phyloP scores from a whole-genome alignment of 306 rosid genomes.

The Acacia acuminata region DNA sequence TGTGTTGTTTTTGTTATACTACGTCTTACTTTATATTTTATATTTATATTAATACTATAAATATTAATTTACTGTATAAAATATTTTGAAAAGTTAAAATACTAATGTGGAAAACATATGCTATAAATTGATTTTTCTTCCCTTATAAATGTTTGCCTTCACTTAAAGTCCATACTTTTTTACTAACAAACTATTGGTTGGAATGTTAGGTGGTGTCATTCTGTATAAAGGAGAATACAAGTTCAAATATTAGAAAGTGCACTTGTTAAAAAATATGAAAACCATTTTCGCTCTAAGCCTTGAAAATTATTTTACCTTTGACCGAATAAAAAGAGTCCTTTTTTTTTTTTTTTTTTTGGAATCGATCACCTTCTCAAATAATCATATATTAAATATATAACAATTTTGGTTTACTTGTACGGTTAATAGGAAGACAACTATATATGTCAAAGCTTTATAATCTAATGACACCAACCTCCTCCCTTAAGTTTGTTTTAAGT shows the following conservation, averaged over 20 bases:
- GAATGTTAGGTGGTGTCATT: rapidly evolving
- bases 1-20: background rate
- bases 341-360: background rate
- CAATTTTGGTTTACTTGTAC: background rate
- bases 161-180: background rate
- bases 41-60: background rate
- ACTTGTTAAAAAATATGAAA: too few relatives aligned
- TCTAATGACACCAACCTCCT: background rate
- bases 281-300: too few relatives aligned
- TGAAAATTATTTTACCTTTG: too few relatives aligned
- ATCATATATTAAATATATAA: background rate
- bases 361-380: background rate
- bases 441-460: background rate
- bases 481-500: background rate
- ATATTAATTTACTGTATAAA: background rate
- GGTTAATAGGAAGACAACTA: background rate
- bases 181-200: too few relatives aligned
- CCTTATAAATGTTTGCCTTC: background rate
- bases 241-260: too few relatives aligned
- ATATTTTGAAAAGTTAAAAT: background rate
- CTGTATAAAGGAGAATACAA: too few relatives aligned
- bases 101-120: background rate
- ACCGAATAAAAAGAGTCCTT: too few relatives aligned
- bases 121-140: background rate
- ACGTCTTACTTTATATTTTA: background rate